phyloP scores from a whole-genome alignment of 495 filamentous ascomycete species.

The Aspergillus sparsus region DNA sequence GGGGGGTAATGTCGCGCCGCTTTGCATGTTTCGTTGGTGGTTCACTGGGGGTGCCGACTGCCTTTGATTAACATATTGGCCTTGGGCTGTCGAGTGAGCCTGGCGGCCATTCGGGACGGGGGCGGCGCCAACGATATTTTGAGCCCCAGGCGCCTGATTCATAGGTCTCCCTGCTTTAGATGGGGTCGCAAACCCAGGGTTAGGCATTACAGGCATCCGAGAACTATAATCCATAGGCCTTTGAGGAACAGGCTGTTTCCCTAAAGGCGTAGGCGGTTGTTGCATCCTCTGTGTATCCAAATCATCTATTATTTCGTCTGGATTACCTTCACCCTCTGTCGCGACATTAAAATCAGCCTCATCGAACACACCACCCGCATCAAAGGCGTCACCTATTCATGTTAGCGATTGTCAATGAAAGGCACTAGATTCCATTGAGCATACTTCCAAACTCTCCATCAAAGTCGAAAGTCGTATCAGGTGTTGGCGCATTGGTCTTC shows the following conservation, averaged over 20 bases:
- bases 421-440: conserved; percentile 12
- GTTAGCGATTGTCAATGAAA: conserved; percentile 28
- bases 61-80: conserved; percentile 23
- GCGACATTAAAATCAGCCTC: conserved; percentile 70
- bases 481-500: conserved; percentile 21
- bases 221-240: conserved; percentile 26
- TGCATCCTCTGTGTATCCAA: conserved; percentile 30
- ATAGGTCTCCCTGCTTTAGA: conserved; percentile 46
- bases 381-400: conserved; percentile 38
- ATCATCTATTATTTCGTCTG: conserved; percentile 60
- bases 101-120: conserved; percentile 29
- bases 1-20: conserved; percentile 26
- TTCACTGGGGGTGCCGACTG: conserved; percentile 24
- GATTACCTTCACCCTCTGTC: conserved; percentile 58
- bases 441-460: conserved; percentile 70
- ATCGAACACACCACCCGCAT: conserved; percentile 55
- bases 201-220: conserved; percentile 22
- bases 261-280: conserved; percentile 35
- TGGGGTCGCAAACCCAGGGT: conserved; percentile 39
- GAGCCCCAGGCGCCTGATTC: conserved; percentile 27
- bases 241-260: conserved; percentile 28
- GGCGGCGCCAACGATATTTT: conserved; percentile 24
- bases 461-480: conserved; percentile 31
- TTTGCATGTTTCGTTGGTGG: conserved; percentile 27
- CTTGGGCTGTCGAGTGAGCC: conserved; percentile 21